Conservation (phyloP, 495 filamentous ascomycete species). For the Chaetomium tenue region DNA sequence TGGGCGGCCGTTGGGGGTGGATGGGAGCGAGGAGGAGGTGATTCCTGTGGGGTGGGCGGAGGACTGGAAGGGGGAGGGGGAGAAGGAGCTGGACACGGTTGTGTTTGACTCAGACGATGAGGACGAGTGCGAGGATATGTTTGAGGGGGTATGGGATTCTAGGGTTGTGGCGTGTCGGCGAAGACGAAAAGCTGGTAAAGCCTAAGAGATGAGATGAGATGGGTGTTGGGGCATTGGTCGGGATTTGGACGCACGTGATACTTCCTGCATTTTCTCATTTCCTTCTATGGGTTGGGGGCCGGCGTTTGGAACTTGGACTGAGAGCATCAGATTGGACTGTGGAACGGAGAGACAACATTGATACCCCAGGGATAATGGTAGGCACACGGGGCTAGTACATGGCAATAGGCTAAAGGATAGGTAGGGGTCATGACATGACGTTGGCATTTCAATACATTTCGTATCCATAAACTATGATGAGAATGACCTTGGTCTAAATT, state of each 20-base stretch:
- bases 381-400: neutral
- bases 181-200: slow-evolving; percentile 44
- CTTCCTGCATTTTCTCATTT: neutral
- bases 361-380: slow-evolving; percentile 1
- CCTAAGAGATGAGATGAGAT: slow-evolving; percentile 13
- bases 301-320: neutral
- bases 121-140: slow-evolving; percentile 92
- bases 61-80: slow-evolving; percentile 9
- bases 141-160: slow-evolving; percentile 80
- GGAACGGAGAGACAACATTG: slow-evolving; percentile 9
- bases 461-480: no score
- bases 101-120: slow-evolving; percentile 91
- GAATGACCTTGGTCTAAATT: no score
- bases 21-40: neutral
- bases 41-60: no score
- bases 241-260: neutral
- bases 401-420: neutral
- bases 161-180: slow-evolving; percentile 64
- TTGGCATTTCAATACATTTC: no score
- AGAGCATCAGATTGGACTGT: slow-evolving; percentile 3
- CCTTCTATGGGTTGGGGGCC: neutral
- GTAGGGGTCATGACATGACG: neutral
- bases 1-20: neutral
- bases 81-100: slow-evolving; percentile 36
- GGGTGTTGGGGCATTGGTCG: neutral